phyloP scores from a whole-genome alignment of 2,329 filamentous ascomycete genomes.

The Aspergillus sp. region DNA sequence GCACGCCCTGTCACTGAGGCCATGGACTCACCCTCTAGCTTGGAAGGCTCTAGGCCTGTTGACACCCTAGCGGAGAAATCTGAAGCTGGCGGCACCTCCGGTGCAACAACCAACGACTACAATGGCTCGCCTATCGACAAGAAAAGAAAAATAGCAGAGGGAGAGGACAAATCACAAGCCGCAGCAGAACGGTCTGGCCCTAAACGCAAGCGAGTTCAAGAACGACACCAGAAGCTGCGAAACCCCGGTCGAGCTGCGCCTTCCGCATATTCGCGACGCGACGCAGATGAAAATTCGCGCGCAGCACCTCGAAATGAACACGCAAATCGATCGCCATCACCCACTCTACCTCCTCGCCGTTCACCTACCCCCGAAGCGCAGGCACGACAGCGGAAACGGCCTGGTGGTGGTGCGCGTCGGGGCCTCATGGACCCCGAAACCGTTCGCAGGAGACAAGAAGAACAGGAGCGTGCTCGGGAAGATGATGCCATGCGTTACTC shows the following conservation, averaged over 20 bases:
- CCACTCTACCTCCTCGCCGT: slow-evolving; percentile 33
- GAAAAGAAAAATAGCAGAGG: slow-evolving; percentile 31
- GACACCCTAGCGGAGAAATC: background rate
- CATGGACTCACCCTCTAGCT: slow-evolving; percentile 1
- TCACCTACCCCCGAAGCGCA: slow-evolving; percentile 42
- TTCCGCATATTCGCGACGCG: slow-evolving; percentile 42
- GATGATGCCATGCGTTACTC: slow-evolving; percentile 37
- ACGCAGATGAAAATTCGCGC: slow-evolving; percentile 25
- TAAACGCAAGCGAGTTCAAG: slow-evolving; percentile 42
- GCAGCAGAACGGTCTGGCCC: slow-evolving; percentile 29
- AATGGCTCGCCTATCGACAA: slow-evolving; percentile 22
- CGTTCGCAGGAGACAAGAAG: slow-evolving; percentile 44
- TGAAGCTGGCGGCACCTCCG: background rate
- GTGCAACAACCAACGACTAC: background rate
- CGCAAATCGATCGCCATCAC: slow-evolving; percentile 39
- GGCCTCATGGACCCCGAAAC: slow-evolving; percentile 39
- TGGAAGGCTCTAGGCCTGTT: background rate
- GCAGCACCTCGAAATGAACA: slow-evolving; percentile 25
- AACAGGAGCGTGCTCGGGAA: slow-evolving; percentile 43
- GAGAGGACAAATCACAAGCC: slow-evolving; percentile 24
- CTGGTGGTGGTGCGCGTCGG: slow-evolving; percentile 47
- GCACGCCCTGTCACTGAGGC: background rate
- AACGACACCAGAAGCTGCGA: slow-evolving; percentile 38
- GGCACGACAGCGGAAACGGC: slow-evolving; percentile 46
- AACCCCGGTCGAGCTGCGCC: slow-evolving; percentile 38